These are phyloP conservation scores for Deinandra increscens DNA, from an alignment of 129 eudicot species.

Conservation along the genomic window DNA sequence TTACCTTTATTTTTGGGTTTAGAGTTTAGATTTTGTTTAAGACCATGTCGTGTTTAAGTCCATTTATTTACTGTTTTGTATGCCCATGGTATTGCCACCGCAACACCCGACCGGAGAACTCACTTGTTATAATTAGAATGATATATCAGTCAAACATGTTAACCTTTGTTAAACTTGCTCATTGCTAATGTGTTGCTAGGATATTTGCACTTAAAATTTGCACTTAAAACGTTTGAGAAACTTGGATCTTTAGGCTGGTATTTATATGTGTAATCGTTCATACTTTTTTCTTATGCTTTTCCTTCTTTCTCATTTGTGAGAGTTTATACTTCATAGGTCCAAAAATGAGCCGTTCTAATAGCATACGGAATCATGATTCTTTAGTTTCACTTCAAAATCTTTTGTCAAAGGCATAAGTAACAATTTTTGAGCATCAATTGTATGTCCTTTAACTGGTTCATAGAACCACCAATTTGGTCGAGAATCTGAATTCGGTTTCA, in stretches of 20 bases:
- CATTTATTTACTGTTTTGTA: no score
- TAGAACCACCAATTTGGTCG: no score
- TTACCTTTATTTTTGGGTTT: no score
- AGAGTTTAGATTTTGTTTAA: no score
- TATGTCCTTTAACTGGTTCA: no score
- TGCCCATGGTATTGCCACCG: no score
- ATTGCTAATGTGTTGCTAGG: not conserved
- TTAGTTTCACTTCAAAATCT: slow-evolving; percentile 1
- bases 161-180: not conserved
- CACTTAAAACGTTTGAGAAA: not conserved
- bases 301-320: not conserved
- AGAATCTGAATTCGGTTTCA: no score
- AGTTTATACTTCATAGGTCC: slow-evolving; percentile 6
- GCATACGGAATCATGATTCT: not conserved
- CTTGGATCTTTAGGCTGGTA: not conserved
- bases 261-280: no score
- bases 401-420: not conserved
- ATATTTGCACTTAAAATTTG: no score
- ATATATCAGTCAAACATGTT: not conserved
- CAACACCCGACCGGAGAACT: no score
- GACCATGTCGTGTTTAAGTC: no score
- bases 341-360: not conserved
- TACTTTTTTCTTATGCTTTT: not conserved
- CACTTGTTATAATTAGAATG: slow-evolving; percentile 4
- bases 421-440: not conserved